These are phyloP conservation scores for Annulohypoxylon moriforme DNA, from an alignment of 495 filamentous ascomycete species.

Conservation along the genomic window DNA sequence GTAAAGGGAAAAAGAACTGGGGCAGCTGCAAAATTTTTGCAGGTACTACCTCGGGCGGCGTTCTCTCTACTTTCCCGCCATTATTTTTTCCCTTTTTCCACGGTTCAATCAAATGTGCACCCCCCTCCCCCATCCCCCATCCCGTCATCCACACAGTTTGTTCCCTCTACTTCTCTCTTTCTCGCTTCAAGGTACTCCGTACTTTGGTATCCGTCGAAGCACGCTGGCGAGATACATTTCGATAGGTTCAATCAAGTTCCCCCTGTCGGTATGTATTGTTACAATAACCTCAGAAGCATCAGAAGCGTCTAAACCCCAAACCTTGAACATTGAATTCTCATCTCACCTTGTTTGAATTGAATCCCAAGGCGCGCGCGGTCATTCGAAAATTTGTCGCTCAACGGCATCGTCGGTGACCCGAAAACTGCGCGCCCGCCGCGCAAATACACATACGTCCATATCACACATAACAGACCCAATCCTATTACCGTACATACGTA, in stretches of 20 bases:
- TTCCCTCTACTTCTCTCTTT: conserved; percentile 43
- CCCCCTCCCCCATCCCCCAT: conserved; percentile 37
- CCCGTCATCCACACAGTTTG: conserved; percentile 39
- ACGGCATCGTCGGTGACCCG: conserved; percentile 24
- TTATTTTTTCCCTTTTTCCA: conserved; percentile 22
- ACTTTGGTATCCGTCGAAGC: conserved; percentile 23
- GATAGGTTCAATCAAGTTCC: conserved; percentile 21
- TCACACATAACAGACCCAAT: neutral
- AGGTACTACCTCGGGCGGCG: conserved; percentile 36
- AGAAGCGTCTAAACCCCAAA: conserved; percentile 33
- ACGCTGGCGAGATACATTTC: conserved; percentile 27
- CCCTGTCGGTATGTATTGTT: conserved; percentile 34
- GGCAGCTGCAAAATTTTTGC: conserved; percentile 24
- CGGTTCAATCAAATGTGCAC: conserved; percentile 33
- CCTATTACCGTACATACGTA: neutral
- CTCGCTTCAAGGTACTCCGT: conserved; percentile 37
- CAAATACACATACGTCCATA: conserved; percentile 2
- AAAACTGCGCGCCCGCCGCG: neutral
- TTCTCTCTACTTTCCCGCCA: conserved; percentile 32
- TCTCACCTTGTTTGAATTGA: conserved; percentile 12
- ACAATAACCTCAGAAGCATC: conserved; percentile 36
- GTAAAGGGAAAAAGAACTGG: conserved; percentile 17
- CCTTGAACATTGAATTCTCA: conserved; percentile 11
- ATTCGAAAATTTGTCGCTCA: conserved; percentile 22
- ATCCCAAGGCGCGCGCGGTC: neutral